Evolutionary conservation across 1,284 basidiomycete species (phyloP).

Genomic region (Irpex sp.): DNA sequence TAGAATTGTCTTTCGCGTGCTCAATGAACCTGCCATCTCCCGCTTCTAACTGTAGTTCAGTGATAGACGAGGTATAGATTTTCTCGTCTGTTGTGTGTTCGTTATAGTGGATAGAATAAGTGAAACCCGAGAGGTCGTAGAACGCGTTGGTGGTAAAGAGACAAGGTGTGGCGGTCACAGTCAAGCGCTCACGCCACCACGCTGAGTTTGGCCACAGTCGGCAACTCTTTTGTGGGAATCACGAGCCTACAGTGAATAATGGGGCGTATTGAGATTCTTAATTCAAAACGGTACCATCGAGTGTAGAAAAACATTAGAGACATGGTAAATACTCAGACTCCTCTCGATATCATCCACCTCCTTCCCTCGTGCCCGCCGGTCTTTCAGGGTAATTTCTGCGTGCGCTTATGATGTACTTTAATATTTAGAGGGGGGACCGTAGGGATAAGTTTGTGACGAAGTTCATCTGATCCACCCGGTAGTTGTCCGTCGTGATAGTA

Average conservation of each 20-base stretch:
- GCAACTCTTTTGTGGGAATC: neutral
- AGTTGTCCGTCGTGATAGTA: slow-evolving; percentile 14
- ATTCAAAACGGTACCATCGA: no score
- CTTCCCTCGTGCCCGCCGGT: no score
- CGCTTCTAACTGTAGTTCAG: neutral
- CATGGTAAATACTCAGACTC: no score
- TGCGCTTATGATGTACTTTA: no score
- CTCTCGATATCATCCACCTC: no score
- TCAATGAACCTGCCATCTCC: neutral
- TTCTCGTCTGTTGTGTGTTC: neutral
- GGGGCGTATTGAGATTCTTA: no score
- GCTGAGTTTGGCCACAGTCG: neutral
- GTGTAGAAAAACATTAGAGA: no score
- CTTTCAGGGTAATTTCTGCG: no score
- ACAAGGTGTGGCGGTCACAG: neutral
- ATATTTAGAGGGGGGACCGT: slow-evolving; percentile 6
- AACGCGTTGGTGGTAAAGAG: neutral
- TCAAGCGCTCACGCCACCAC: neutral
- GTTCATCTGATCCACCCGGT: slow-evolving; percentile 14
- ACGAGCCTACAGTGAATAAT: neutral
- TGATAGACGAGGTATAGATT: neutral
- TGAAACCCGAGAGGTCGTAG: neutral
- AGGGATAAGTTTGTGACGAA: slow-evolving; percentile 13
- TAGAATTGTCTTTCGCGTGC: neutral
- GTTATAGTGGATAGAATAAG: no score